Evolutionary conservation across 768 basidiomycete genomes (phyloP), one percentile per base, ranked within the genome.

Genomic region (Phanerochaete sordida): DNA sequence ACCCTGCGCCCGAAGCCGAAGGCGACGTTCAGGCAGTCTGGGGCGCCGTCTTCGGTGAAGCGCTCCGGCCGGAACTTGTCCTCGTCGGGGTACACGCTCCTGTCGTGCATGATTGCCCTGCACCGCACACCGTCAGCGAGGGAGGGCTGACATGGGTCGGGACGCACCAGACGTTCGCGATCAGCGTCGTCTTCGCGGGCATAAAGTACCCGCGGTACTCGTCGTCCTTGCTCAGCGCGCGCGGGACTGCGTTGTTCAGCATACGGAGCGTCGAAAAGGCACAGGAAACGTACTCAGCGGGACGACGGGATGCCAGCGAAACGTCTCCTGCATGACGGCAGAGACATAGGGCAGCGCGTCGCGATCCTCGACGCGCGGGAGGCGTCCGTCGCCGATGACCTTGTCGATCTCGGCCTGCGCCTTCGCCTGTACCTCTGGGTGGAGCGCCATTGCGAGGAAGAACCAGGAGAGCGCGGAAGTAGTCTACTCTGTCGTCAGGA

Each of bases 251-350:
- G 13, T 35, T 35, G 33, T 6, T 35, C 33, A 35, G 13, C 13
- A 13, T 35, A 6, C 6, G 13, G 7, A 35, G 33, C 6, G 6
- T 35, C 33, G 33, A 35, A 13, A 13, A 35, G 33, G 13, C 13
- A 35, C 7, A 35, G 7, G 13, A 13, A 7, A 6, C 33, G 33
- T 26, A 43, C 58, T 48, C 3, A 59, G 48, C 12, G 48, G 48
- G 6, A 59, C 67, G 12, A 63, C 63, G 5, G 69, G 66, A 16
- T 64, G 65, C 70, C 70, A 73, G 1, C 71, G 61, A 23, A 70
- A 51, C 9, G 57, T 51, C 62, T 73, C 72, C 57, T 67, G 63
- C 28, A 65, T 49, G 11, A 72, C 43, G 1, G 67, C 67, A 23
- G 59, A 55, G 30, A 70, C 59, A 56, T 73, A 73, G 4, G 71